Percentiles rank a stretch among this genome's conserved stretches.
Evolutionary conservation across 1,284 basidiomycete species (phyloP).

Genomic region (Cystobasidium sp.): DNA sequence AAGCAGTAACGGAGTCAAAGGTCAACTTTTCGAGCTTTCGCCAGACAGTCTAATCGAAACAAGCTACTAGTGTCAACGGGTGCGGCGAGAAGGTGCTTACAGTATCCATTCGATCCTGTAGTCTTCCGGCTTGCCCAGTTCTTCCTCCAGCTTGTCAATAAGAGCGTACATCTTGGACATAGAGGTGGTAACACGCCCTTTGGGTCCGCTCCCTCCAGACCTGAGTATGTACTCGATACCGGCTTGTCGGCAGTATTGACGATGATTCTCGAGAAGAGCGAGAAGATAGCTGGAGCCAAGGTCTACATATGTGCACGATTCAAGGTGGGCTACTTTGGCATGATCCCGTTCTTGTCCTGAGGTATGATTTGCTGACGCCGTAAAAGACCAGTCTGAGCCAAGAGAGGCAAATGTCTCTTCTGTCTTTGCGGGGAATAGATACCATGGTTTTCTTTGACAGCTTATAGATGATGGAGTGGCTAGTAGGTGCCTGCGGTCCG

Average conservation of each 20-base stretch:
- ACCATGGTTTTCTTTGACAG: neutral
- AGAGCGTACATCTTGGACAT: constrained; percentile 3
- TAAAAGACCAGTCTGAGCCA: neutral
- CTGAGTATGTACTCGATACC: constrained; percentile 14
- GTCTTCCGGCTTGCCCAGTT: constrained; percentile 5
- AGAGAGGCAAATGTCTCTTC: neutral
- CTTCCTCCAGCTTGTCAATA: constrained; percentile 5
- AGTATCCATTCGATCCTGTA: constrained; percentile 2
- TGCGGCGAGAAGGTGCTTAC: neutral
- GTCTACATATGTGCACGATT: constrained; percentile 6
- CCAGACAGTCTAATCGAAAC: neutral
- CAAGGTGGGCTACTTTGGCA: neutral
- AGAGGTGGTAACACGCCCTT: too few relatives aligned
- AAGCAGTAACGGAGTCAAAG: neutral
- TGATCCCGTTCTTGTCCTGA: neutral
- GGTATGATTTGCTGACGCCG: neutral
- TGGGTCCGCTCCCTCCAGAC: neutral
- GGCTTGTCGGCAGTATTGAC: neutral
- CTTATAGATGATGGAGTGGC: neutral
- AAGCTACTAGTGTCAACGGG: neutral
- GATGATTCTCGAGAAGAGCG: constrained; percentile 2
- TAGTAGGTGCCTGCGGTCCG: neutral
- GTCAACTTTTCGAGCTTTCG: too few relatives aligned
- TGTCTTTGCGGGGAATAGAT: neutral
- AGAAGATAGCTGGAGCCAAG: neutral